Percentiles rank a stretch among this genome's conserved stretches.
Conservation (phyloP, 2,329 filamentous ascomycete species). For the Botrytis byssoidea region DNA sequence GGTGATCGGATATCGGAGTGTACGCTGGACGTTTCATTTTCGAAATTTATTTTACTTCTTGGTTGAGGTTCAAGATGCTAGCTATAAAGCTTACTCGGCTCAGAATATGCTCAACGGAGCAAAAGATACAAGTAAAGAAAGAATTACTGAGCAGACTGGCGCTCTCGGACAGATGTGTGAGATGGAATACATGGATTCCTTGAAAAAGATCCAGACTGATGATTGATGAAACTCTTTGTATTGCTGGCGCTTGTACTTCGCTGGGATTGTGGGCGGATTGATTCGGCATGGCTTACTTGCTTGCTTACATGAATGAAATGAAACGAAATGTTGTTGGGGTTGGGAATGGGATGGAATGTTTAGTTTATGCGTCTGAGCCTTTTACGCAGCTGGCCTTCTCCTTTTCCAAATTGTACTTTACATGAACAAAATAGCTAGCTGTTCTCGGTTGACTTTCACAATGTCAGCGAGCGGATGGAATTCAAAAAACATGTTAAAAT, state of each 20-base stretch:
- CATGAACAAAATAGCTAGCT: neutral
- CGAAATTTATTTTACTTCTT: slow-evolving; percentile 9
- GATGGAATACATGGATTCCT: neutral
- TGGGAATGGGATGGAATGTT: neutral
- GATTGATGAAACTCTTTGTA: slow-evolving; percentile 12
- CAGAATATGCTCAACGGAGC: neutral
- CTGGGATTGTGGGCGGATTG: neutral
- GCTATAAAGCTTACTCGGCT: neutral
- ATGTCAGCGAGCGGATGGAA: neutral
- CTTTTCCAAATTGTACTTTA: slow-evolving; percentile 15
- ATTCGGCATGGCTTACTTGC: slow-evolving; percentile 1
- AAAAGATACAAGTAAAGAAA: neutral
- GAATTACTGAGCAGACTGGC: neutral
- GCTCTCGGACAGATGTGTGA: neutral
- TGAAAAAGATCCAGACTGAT: neutral
- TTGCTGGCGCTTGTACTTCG: slow-evolving; percentile 15
- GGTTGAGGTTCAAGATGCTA: neutral
- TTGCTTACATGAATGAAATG: slow-evolving; percentile 6
- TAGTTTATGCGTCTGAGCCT: slow-evolving; percentile 6
- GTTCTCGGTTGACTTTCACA: neutral
- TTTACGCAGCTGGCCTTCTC: slow-evolving; percentile 7
- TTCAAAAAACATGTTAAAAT: neutral
- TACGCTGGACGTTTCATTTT: slow-evolving; percentile 35
- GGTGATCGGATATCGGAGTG: slow-evolving; percentile 22
- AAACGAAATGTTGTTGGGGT: neutral